Evolutionary conservation across 805 yeast species (phyloP), one percentile per base, ranked within the genome.

Genomic region (Cyberlindnera bimundalis): DNA sequence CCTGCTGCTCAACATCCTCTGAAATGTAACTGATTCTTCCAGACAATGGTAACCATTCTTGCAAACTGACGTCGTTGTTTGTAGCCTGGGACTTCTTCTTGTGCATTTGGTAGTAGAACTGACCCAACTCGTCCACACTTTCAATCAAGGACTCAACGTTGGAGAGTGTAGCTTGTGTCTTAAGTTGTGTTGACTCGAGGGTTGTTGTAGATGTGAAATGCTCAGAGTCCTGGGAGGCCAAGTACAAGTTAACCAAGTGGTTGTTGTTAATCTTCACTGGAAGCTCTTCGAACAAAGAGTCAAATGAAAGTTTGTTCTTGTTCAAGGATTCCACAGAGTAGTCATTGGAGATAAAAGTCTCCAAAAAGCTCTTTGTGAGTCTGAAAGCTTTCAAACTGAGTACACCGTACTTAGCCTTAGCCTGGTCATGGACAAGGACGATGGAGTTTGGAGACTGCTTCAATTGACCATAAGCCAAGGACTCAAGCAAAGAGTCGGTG

Each of bases 281-380:
- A 37, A 88, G 62, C 64, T 87, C 95, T 43, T 79, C 84, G 50
- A 87, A 74, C 39, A 87, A 71, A 55, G 79, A 80, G 51, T 74
- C 71, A 65, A 70, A 81, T 11, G 81, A 74, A 48, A 88, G 68
- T 50, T 76, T 75, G 65, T 76, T 67, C 53, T 68, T 70, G 51
- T 73, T 75, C 53, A 87, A 69, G 50, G 73, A 76, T 52, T 78
- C 84, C 40, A 83, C 74, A 53, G 76, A 74, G 72, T 87, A 83
- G 62, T 74, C 79, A 42, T 76, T 79, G 30, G 60, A 52, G 19
- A 43, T 42, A 56, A 66, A 72, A 13, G 76, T 73, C 19, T 69
- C 70, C 47, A 87, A 58, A 62, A 81, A 88, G 46, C 71, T 68
- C 35, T 71, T 71, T 21, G 84, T 74, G 55, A 87, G 74, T 55